Conservation (phyloP, 306 rosid species). For the Ormosia semicastrata region DNA sequence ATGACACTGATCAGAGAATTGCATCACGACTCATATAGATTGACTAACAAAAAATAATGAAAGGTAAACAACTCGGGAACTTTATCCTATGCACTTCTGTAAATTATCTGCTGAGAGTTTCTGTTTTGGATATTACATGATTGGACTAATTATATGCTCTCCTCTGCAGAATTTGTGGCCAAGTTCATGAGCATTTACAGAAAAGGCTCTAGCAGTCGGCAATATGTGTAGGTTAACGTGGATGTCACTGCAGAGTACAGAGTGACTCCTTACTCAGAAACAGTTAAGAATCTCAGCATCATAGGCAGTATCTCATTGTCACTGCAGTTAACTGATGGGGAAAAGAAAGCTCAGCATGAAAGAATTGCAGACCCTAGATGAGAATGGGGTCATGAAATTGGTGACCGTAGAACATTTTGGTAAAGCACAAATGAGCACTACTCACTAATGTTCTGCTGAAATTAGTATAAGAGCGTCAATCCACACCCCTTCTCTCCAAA, state of each 20-base stretch:
- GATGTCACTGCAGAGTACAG: not conserved
- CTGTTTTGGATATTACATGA: not conserved
- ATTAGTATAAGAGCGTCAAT: not conserved
- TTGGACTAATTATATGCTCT: not conserved
- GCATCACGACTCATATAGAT: not conserved
- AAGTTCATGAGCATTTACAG: constrained; percentile 86
- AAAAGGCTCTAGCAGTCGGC: constrained; percentile 50
- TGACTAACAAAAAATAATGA: not conserved
- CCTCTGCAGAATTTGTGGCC: constrained; percentile 76
- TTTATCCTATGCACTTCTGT: not conserved
- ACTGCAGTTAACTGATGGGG: too few relatives aligned
- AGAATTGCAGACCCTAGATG: too few relatives aligned
- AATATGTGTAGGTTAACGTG: constrained; percentile 35
- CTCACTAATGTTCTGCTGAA: not conserved
- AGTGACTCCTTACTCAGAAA: not conserved
- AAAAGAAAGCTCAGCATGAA: too few relatives aligned
- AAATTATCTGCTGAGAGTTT: not conserved
- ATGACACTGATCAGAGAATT: not conserved
- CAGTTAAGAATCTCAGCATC: not conserved
- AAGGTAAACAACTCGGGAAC: not conserved
- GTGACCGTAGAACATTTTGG: too few relatives aligned
- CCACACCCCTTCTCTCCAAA: not conserved
- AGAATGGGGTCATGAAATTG: too few relatives aligned
- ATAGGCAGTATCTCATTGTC: too few relatives aligned
- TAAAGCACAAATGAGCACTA: too few relatives aligned